Base-by-base conservation (phyloP, 2,329 filamentous ascomycete species). In the Chaetomium strumarium region DNA sequence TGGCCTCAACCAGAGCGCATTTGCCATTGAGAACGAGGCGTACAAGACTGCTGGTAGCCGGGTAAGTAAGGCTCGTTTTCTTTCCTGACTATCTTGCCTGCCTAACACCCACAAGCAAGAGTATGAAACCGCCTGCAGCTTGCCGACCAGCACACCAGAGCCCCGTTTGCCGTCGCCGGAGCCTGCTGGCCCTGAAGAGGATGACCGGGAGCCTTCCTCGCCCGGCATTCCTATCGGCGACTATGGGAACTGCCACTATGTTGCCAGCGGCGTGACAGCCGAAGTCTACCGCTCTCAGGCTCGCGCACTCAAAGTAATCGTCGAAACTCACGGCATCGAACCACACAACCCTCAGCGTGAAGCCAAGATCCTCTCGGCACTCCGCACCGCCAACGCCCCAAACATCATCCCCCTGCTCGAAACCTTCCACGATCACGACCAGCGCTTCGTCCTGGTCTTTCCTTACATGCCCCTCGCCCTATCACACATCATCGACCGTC, bases 281-380 rank as follows among this genome's bases (percentile, higher is more conserved):
- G 81, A 85, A 51, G 83, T 99, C 46, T 97, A 91, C 72, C 85
- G 85, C 61, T 83, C 83, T 38, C 71, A 67, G 19, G 62, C 70
- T 48, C 72, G 74, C 16, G 93, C 92, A 2, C 74, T 99, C 45
- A 99, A 99, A 67, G 83, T 96, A 54, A 95, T 93, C 34, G 83
- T 82, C 29, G 84, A 88, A 31, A 84, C 84, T 36, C 75, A 78
- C 49, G 83, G 86, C 70, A 78, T 84, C 36, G 83, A 87, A 53
- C 93, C 93, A 10, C 93, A 99, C 69, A 84, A 95, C 65, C 86
- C 90, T 1, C 73, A 78, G 43, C 83, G 88, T 40, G 93, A 99
- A 72, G 84, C 84, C 48, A 83, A 84, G 58, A 84, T 97, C 43
- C 76, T 99, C 2, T 67, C 51, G 77, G 96, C 51, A 74, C 80